phyloP scores from a whole-genome alignment of 306 rosid genomes.

The Carpinus fangiana region DNA sequence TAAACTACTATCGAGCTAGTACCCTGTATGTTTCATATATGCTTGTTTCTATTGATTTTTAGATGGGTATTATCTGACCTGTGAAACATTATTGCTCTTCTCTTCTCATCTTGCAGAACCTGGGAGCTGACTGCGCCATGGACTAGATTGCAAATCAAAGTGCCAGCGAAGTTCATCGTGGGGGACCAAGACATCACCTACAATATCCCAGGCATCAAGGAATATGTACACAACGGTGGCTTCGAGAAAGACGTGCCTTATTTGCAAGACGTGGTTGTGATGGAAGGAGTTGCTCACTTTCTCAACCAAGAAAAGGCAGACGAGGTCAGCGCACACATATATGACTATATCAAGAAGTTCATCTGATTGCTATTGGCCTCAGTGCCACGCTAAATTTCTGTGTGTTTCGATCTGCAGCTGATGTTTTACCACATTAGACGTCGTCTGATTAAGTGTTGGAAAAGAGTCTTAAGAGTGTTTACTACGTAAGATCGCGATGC shows the following conservation, averaged over 20 bases:
- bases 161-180: constrained; percentile 59
- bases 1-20: constrained; percentile 68
- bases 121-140: constrained; percentile 78
- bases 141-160: constrained; percentile 62
- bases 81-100: background rate
- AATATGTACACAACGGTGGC: constrained; percentile 50
- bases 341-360: constrained; percentile 66
- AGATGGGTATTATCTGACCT: background rate
- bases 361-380: constrained; percentile 7
- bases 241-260: constrained; percentile 54
- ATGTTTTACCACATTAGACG: background rate
- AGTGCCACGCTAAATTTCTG: background rate
- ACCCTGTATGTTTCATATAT: constrained; percentile 46
- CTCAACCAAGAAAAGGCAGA: constrained; percentile 62
- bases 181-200: constrained; percentile 62
- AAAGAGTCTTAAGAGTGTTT: no score
- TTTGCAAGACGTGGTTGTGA: constrained; percentile 56
- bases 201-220: constrained; percentile 55
- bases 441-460: no score
- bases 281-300: constrained; percentile 66
- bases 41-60: background rate
- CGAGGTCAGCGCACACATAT: constrained; percentile 48
- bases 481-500: no score
- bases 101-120: constrained; percentile 41
- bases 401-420: background rate